Evolutionary conservation across 345 rosid species (phyloP), one percentile per base, ranked within the genome.

Genomic region (Aurinia saxatilis): DNA sequence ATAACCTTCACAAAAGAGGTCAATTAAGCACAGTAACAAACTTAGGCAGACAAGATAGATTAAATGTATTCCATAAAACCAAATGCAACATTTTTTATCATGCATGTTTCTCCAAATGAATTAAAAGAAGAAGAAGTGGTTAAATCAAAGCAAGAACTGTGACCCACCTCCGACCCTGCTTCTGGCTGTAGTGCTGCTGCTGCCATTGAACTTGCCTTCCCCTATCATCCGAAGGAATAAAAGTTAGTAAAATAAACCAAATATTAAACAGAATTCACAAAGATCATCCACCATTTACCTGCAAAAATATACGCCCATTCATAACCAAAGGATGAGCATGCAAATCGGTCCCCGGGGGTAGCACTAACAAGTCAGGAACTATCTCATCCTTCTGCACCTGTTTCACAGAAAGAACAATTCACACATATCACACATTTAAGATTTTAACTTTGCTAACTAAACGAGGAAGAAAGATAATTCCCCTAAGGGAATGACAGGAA

Each of bases 161-260:
- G 48, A 60, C 82, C 60, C 45, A 92, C 98, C 75, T 82, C 78
- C 96, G 93, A 89, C 54, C 81, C 91, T 21, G 91, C 81, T 66
- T 84, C 68, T 21, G 98, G 98, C 79, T 42, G 74, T 51, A 92
- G 90, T 49, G 82, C 83, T 16, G 87, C 81, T 47, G 95, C 96
- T 57, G 83, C 96, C 98, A 92, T 85, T 48, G 93, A 82, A 74
- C 98, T 92, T 76, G 91, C 96, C 72, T 87, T 92, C 37, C 98
- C 98, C 98, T 92, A 66, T 35, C 47, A 61, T 31, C 58, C 50
- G 2, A 39, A 49, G 55, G 17, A 27, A 53, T 58, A 55, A 34
- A 10, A 36, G 40, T 34, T 17, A 40, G 68, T 14, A 60, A 19
- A 31, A 9, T 8, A 8, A 54, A 53, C 6, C 29, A 42, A 11